A percentile compares a stretch with the other conserved stretches of the same genome.
Conservation (phyloP, 208 protist species). For the Acanthamoeba divionensis region DNA sequence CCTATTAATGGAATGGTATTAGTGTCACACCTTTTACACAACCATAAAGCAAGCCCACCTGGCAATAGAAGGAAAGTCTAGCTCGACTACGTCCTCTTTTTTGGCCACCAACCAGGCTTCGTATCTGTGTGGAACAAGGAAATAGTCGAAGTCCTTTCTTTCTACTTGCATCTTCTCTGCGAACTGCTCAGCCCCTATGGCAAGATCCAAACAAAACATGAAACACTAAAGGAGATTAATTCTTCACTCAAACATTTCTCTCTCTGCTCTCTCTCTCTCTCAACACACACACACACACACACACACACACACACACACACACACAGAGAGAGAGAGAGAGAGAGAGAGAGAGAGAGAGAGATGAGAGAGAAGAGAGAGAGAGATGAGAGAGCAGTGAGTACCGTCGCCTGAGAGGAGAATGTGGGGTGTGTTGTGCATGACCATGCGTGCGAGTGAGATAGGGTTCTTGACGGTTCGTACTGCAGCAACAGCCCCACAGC, state of each 20-base stretch:
- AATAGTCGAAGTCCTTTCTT: neutral
- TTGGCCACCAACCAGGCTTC: neutral
- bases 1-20: neutral
- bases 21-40: neutral
- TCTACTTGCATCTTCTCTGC: neutral
- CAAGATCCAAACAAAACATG: no score
- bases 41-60: conserved; percentile 41
- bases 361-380: no score
- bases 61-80: neutral
- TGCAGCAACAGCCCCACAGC: neutral
- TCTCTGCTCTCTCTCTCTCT: no score
- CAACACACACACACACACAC: no score
- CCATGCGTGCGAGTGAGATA: conserved; percentile 48
- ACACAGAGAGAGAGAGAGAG: no score
- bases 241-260: no score
- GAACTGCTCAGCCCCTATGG: conserved; percentile 62
- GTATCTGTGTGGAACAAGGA: conserved; percentile 6
- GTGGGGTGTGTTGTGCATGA: conserved; percentile 61
- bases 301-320: no score
- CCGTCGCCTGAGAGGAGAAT: conserved; percentile 35
- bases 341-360: no score
- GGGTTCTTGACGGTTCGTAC: conserved; percentile 62
- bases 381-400: no score
- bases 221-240: no score
- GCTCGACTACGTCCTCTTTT: neutral